Percentiles rank a stretch among this genome's conserved stretches.
Conservation (phyloP, 768 basidiomycete genomes). For the Amanita thiersii region DNA sequence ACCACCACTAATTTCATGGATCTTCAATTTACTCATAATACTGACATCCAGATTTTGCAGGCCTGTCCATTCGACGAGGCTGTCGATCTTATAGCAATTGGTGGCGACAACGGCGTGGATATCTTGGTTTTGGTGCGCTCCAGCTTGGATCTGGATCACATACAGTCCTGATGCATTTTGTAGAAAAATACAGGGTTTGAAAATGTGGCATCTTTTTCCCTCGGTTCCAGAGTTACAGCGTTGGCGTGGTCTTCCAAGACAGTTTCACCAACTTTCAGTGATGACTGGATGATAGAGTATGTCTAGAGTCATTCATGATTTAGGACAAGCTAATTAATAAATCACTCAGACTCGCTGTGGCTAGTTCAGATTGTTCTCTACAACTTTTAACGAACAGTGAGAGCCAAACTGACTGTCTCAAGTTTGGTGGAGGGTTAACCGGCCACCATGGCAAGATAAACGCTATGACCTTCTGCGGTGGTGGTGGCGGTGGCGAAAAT, state of each 20-base stretch:
- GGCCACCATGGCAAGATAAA: slow-evolving; percentile 77
- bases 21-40: slow-evolving; percentile 48
- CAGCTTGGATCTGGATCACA: slow-evolving; percentile 10
- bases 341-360: slow-evolving; percentile 50
- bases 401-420: slow-evolving; percentile 27
- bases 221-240: slow-evolving; percentile 64
- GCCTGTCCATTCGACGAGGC: slow-evolving; percentile 60
- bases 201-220: slow-evolving; percentile 61
- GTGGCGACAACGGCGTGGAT: slow-evolving; percentile 59
- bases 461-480: slow-evolving; percentile 76
- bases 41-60: slow-evolving; percentile 53
- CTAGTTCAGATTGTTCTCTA: slow-evolving; percentile 61
- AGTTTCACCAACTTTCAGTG: slow-evolving; percentile 54
- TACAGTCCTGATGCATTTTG: slow-evolving; percentile 5
- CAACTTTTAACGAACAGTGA: slow-evolving; percentile 67
- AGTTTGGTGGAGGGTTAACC: slow-evolving; percentile 73
- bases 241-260: slow-evolving; percentile 72
- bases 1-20: slow-evolving; percentile 45
- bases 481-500: slow-evolving; percentile 65
- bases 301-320: slow-evolving; percentile 15
- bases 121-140: slow-evolving; percentile 53
- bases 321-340: slow-evolving; percentile 2
- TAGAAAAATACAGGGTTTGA: slow-evolving; percentile 37
- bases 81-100: slow-evolving; percentile 62
- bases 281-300: slow-evolving; percentile 69